phyloP scores from a whole-genome alignment of 768 basidiomycete species.

The Macrolepiota fuliginosa region DNA sequence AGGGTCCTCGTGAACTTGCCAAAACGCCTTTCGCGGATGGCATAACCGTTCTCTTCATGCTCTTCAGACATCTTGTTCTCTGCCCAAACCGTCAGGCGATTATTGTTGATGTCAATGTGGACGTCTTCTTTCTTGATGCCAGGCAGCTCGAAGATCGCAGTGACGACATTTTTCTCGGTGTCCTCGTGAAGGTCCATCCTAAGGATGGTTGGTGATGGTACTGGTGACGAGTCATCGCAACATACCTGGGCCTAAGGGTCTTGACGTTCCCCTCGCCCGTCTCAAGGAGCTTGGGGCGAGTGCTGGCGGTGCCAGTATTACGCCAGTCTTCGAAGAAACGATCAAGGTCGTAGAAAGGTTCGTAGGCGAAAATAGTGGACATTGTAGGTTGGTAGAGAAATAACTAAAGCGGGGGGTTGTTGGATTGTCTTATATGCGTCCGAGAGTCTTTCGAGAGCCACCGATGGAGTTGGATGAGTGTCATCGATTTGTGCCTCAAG shows the following conservation, averaged over 20 bases:
- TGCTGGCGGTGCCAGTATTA: conserved; percentile 15
- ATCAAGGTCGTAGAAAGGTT: conserved; percentile 35
- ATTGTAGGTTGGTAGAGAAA: neutral
- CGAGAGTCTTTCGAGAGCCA: neutral
- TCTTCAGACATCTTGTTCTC: conserved; percentile 31
- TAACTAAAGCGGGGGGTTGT: too few species aligned
- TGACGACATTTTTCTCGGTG: conserved; percentile 30
- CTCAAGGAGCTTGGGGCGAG: neutral
- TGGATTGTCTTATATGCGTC: too few species aligned
- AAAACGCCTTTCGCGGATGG: conserved; percentile 42
- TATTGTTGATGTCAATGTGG: conserved; percentile 43
- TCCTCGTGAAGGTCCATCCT: conserved; percentile 12
- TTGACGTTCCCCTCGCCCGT: conserved; percentile 2
- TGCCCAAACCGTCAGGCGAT: conserved; percentile 46
- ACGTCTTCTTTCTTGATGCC: conserved; percentile 50
- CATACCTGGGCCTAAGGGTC: conserved; percentile 25
- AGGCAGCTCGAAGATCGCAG: conserved; percentile 54
- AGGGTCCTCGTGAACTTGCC: conserved; percentile 50
- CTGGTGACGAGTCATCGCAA: neutral
- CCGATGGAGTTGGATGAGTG: neutral
- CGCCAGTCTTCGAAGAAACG: conserved; percentile 32
- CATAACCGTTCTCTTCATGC: conserved; percentile 34
- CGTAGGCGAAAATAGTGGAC: conserved; percentile 22
- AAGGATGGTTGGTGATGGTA: neutral
- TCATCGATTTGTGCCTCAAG: neutral